A percentile compares a stretch with the other conserved stretches of the same genome.
Evolutionary conservation across 2,329 filamentous ascomycete species (phyloP).

Genomic region (Tolypocladium guangdongense): DNA sequence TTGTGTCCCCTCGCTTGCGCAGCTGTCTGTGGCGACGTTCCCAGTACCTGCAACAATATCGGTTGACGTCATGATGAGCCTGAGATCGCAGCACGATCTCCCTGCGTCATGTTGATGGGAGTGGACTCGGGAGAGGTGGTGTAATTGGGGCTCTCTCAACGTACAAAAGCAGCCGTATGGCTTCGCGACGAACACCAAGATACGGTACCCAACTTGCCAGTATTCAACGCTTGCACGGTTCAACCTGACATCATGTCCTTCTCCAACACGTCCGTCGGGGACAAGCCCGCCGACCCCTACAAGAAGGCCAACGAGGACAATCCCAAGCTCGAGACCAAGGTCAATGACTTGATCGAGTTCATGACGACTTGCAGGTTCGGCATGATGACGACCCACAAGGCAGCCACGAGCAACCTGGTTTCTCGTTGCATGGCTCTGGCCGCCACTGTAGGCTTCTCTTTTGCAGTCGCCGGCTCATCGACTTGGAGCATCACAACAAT

Average conservation of each 20-base stretch:
- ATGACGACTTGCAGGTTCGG: constrained; percentile 67
- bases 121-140: not conserved
- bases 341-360: constrained; percentile 63
- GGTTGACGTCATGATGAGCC: constrained; percentile 6
- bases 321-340: constrained; percentile 58
- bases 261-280: constrained; percentile 48
- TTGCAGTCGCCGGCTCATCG: not conserved
- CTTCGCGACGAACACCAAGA: not conserved
- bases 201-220: not conserved
- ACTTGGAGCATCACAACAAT: not conserved
- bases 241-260: constrained; percentile 21
- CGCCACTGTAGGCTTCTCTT: constrained; percentile 47
- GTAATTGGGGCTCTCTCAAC: not conserved
- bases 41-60: not conserved
- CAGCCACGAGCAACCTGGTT: constrained; percentile 53
- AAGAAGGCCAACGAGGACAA: constrained; percentile 60
- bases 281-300: constrained; percentile 64
- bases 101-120: not conserved
- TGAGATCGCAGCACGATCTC: not conserved
- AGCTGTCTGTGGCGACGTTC: not conserved
- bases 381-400: constrained; percentile 75
- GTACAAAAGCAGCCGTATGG: not conserved
- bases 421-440: constrained; percentile 83
- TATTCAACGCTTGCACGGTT: not conserved
- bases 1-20: not conserved